phyloP scores from a whole-genome alignment of 2,329 filamentous ascomycete genomes.

The Lecanosticta acicola region DNA sequence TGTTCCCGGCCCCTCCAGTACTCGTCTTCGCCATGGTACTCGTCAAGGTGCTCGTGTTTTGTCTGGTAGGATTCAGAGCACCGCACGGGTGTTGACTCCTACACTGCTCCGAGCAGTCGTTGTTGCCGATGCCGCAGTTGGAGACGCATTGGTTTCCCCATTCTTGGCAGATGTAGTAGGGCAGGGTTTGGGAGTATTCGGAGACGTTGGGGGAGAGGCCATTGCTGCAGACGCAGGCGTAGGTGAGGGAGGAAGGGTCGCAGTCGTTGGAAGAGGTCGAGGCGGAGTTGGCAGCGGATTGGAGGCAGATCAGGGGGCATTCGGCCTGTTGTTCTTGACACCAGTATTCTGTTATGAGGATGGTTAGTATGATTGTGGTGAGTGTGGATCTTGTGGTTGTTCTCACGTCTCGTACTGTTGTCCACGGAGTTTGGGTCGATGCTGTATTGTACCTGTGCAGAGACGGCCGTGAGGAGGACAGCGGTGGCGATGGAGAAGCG shows the following conservation, averaged over 20 bases:
- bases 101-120: conserved; percentile 57
- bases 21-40: conserved; percentile 41
- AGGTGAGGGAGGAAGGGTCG: conserved; percentile 60
- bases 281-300: conserved; percentile 47
- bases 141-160: conserved; percentile 59
- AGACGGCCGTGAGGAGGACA: conserved; percentile 49
- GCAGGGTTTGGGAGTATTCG: conserved; percentile 71
- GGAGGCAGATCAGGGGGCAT: conserved; percentile 68
- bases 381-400: neutral
- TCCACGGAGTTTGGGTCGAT: conserved; percentile 60
- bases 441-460: conserved; percentile 49
- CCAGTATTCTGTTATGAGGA: conserved; percentile 45
- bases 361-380: conserved; percentile 15
- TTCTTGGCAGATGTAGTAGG: conserved; percentile 69
- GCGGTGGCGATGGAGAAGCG: conserved; percentile 46
- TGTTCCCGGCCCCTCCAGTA: conserved; percentile 23
- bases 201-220: conserved; percentile 63
- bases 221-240: conserved; percentile 66
- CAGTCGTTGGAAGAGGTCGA: conserved; percentile 58
- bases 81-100: conserved; percentile 66
- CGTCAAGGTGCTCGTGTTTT: conserved; percentile 52
- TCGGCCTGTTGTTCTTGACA: conserved; percentile 57
- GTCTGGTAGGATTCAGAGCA: conserved; percentile 56
- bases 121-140: conserved; percentile 48
- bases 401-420: conserved; percentile 28